Base-by-base conservation (phyloP, 2,329 filamentous ascomycete genomes). In the Botrytis sinoallii region DNA sequence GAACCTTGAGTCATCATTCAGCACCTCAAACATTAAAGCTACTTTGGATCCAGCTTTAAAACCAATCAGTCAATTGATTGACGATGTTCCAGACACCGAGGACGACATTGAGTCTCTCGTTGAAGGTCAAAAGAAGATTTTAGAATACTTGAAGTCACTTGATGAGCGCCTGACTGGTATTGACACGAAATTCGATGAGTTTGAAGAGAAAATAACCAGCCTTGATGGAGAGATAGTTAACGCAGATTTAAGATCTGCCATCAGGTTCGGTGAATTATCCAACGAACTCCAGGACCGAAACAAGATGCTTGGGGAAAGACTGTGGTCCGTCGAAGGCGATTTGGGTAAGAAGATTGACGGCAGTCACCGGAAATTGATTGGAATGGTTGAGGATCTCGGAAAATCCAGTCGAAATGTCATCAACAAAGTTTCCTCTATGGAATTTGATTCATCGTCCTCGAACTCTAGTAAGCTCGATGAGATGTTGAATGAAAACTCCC, bases 211-310 rank as follows among this genome's bases (percentile, higher is more conserved):
- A 22, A 63, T 76, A 22, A 72, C 75, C 22, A 70, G 71, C 63
- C 70, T 77, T 18, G 74, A 77, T 38, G 75, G 75, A 20, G 68
- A 74, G 57, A 72, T 77, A 20, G 74, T 75, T 7, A 75, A 75
- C 71, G 74, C 75, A 8, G 77, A 78, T 67, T 55, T 78, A 52
- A 71, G 76, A 59, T 77, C 77, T 20, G 77, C 77, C 18, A 75
- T 78, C 32, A 67, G 77, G 5, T 78, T 78, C 60, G 77, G 77
- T 16, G 77, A 78, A 42, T 68, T 78, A n/a, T 77, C 75, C 14
- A 78, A 78, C 70, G 77, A 78, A 59, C 72, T 78, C 16, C 77
- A 77, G 42, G 77, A 78, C 38, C 73, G 77, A 29, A 78, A 78
- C 55, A 72, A 76, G 38, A 77, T 75, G 52, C 60, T 78, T 29